phyloP scores from a whole-genome alignment of 805 yeast genomes.

The Starmerella scarabaei region DNA sequence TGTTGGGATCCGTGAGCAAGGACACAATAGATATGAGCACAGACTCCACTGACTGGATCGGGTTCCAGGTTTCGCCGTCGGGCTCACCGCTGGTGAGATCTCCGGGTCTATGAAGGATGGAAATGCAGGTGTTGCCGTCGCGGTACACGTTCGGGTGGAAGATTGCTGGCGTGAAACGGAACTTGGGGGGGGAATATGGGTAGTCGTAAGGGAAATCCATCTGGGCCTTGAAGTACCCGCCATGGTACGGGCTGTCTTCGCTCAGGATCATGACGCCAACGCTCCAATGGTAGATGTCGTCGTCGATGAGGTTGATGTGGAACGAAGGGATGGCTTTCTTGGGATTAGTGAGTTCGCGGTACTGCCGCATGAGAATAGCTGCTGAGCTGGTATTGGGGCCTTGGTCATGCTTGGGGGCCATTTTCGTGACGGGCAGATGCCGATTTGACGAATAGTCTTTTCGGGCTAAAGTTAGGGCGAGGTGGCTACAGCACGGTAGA shows the following conservation, averaged over 20 bases:
- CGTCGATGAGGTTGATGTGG: constrained; percentile 49
- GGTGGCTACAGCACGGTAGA: no score
- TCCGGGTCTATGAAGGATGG: constrained; percentile 83
- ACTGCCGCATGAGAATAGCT: constrained; percentile 82
- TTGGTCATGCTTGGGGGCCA: constrained; percentile 14
- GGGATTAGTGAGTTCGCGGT: constrained; percentile 84
- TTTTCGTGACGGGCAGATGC: no score
- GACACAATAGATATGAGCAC: constrained; percentile 85
- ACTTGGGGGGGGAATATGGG: constrained; percentile 87
- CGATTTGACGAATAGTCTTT: no score
- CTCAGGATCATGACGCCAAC: constrained; percentile 85
- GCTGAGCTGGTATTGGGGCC: constrained; percentile 39
- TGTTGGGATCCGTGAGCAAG: constrained; percentile 84
- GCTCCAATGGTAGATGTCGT: constrained; percentile 57
- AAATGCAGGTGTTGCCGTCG: constrained; percentile 86
- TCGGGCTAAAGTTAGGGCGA: no score
- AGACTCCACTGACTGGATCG: constrained; percentile 70
- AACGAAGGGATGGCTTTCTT: constrained; percentile 62
- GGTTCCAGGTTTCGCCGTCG: constrained; percentile 78
- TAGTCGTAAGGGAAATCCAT: constrained; percentile 86
- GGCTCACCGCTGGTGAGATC: constrained; percentile 85
- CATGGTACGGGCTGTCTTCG: constrained; percentile 81
- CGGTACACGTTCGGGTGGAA: constrained; percentile 92
- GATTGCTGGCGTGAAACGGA: constrained; percentile 83
- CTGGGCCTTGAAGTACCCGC: constrained; percentile 86